A percentile compares a stretch with the other conserved stretches of the same genome.
Conservation (phyloP, 2,329 filamentous ascomycete species). For the Botrytis hyacinthi region DNA sequence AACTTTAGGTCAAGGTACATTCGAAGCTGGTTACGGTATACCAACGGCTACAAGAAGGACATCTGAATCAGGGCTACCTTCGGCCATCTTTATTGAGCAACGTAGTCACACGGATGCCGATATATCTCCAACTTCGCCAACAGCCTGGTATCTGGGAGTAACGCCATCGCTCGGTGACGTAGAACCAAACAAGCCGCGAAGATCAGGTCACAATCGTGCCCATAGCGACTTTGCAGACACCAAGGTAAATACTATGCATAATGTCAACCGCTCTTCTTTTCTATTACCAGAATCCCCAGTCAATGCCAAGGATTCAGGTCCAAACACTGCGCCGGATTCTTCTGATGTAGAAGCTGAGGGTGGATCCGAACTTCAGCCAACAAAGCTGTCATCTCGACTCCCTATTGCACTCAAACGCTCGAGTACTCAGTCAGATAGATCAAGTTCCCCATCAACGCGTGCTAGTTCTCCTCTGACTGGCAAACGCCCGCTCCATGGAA, state of each 20-base stretch:
- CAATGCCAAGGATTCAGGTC: background rate
- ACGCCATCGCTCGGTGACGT: slow-evolving; percentile 44
- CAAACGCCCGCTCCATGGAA: slow-evolving; percentile 41
- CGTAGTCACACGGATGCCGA: slow-evolving; percentile 57
- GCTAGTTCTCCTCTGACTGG: slow-evolving; percentile 50
- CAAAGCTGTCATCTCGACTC: slow-evolving; percentile 31
- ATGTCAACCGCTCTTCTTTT: slow-evolving; percentile 17
- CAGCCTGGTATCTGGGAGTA: slow-evolving; percentile 59
- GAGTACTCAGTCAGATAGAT: slow-evolving; percentile 46
- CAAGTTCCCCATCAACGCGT: slow-evolving; percentile 36
- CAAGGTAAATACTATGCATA: slow-evolving; percentile 34
- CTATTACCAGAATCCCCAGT: slow-evolving; percentile 10
- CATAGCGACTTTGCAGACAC: slow-evolving; percentile 57
- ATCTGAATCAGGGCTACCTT: slow-evolving; percentile 68
- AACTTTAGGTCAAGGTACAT: slow-evolving; percentile 54
- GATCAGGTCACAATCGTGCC: slow-evolving; percentile 49
- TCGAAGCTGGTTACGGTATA: slow-evolving; percentile 61
- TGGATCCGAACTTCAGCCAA: slow-evolving; percentile 2
- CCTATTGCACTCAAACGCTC: slow-evolving; percentile 32
- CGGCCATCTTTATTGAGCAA: slow-evolving; percentile 45
- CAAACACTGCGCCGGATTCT: background rate
- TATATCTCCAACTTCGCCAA: slow-evolving; percentile 61
- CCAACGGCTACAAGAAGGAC: slow-evolving; percentile 55
- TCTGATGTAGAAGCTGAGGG: background rate
- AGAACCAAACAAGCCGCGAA: slow-evolving; percentile 30